Evolutionary conservation across 2,329 filamentous ascomycete species (phyloP).

Genomic region (Aspergillus sp.): DNA sequence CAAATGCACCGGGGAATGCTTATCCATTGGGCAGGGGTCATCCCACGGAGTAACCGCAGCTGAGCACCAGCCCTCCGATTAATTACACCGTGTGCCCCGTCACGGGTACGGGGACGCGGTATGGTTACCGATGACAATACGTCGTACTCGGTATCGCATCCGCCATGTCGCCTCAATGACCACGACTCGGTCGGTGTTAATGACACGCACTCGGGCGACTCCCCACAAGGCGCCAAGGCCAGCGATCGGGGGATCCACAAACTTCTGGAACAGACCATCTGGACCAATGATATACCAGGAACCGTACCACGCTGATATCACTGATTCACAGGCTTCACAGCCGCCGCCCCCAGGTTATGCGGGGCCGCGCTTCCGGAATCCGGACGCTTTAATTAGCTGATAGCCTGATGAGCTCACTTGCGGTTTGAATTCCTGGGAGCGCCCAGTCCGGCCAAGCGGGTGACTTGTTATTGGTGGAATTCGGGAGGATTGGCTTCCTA

Average conservation of each 20-base stretch:
- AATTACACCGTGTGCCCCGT: background rate
- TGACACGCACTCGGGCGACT: slow-evolving; percentile 13
- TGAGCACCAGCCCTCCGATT: background rate
- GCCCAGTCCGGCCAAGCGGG: slow-evolving; percentile 1
- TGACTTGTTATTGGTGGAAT: slow-evolving; percentile 5
- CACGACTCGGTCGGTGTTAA: slow-evolving; percentile 8
- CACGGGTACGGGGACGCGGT: no score
- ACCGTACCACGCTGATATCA: slow-evolving; percentile 22
- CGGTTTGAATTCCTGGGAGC: background rate
- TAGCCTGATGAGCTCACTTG: background rate
- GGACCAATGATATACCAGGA: slow-evolving; percentile 11
- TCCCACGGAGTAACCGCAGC: background rate
- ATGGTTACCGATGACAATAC: background rate
- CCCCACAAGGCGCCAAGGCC: slow-evolving; percentile 23
- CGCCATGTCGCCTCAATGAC: background rate
- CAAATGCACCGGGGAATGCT: slow-evolving; percentile 5
- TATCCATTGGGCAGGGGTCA: slow-evolving; percentile 6
- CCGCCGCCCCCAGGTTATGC: slow-evolving; percentile 21
- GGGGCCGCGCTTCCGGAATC: slow-evolving; percentile 22
- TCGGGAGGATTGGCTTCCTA: background rate
- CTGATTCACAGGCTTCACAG: slow-evolving; percentile 15
- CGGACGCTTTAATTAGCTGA: slow-evolving; percentile 8
- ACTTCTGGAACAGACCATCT: slow-evolving; percentile 22
- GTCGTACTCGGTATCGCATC: background rate
- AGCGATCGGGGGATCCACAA: slow-evolving; percentile 23